Percentiles rank a stretch among this genome's conserved stretches.
Evolutionary conservation across 1,284 basidiomycete genomes (phyloP).

Genomic region (Xerocomus cyaneibrunnescens): DNA sequence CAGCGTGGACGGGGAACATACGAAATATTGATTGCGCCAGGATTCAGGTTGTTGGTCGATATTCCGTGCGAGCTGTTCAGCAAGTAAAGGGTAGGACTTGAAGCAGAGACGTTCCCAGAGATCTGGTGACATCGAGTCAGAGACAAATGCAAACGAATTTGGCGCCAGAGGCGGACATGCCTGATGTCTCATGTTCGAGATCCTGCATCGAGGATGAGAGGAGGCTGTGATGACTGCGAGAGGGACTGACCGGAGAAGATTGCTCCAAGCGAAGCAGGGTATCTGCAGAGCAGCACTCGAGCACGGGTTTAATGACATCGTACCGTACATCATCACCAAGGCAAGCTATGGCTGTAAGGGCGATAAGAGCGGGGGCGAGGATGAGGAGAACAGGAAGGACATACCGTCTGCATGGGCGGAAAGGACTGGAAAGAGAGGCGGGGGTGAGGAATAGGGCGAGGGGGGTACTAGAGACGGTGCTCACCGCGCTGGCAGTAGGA

Average conservation of each 20-base stretch:
- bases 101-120: constrained; percentile 68
- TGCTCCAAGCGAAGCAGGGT: constrained; percentile 66
- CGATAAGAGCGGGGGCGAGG: constrained; percentile 2
- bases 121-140: constrained; percentile 42
- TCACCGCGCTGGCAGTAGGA: constrained; percentile 46
- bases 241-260: constrained; percentile 59
- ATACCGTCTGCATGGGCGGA: constrained; percentile 55
- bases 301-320: constrained; percentile 64
- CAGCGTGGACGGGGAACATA: constrained; percentile 37
- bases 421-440: constrained; percentile 41
- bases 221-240: constrained; percentile 5
- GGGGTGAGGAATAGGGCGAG: neutral
- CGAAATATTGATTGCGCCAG: constrained; percentile 70
- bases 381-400: neutral
- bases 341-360: constrained; percentile 49
- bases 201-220: constrained; percentile 42
- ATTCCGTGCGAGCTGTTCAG: constrained; percentile 36
- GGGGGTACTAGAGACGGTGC: neutral
- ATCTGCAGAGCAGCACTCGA: constrained; percentile 68
- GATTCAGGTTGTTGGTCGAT: constrained; percentile 48
- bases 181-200: constrained; percentile 56
- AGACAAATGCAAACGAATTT: neutral
- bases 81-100: constrained; percentile 53
- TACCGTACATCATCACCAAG: constrained; percentile 61
- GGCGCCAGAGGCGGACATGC: constrained; percentile 37